A percentile compares a stretch with the other conserved stretches of the same genome.
phyloP scores from a whole-genome alignment of 257 asterid genomes.

The Cinchona pubescens region DNA sequence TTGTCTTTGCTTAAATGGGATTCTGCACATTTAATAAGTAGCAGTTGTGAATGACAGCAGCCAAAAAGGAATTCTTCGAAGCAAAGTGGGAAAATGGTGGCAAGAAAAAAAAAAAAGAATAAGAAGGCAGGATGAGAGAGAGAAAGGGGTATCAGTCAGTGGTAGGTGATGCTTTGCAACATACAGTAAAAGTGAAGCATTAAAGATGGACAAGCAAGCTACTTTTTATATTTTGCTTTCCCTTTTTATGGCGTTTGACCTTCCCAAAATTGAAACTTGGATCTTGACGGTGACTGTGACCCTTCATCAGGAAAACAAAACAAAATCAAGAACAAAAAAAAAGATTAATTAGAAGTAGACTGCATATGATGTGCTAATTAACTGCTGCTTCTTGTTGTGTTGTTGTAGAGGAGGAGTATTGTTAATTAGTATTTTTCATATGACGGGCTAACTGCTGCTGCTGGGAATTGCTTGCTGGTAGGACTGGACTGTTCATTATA shows the following conservation, averaged over 20 bases:
- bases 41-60: slow-evolving; percentile 23
- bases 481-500: too few species aligned
- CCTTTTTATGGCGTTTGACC: neutral
- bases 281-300: slow-evolving; percentile 29
- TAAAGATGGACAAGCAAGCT: slow-evolving; percentile 2
- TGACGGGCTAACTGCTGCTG: too few species aligned
- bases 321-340: neutral
- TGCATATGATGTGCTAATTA: neutral
- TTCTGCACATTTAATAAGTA: slow-evolving; percentile 1
- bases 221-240: neutral
- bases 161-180: slow-evolving; percentile 38
- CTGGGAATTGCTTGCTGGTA: too few species aligned
- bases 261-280: slow-evolving; percentile 7
- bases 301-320: slow-evolving; percentile 29
- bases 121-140: slow-evolving; percentile 42
- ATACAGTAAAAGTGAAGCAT: slow-evolving; percentile 29
- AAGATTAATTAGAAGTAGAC: neutral
- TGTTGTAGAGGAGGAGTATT: neutral
- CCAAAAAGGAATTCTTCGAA: slow-evolving; percentile 34
- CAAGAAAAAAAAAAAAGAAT: slow-evolving; percentile 11
- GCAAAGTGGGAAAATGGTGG: slow-evolving; percentile 9
- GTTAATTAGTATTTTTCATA: neutral
- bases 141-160: slow-evolving; percentile 37
- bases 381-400: slow-evolving; percentile 16
- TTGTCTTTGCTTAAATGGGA: neutral